Evolutionary conservation across 225 moss, liverwort and hornwort species (phyloP).

Genomic region (Takakia lepidozioides): DNA sequence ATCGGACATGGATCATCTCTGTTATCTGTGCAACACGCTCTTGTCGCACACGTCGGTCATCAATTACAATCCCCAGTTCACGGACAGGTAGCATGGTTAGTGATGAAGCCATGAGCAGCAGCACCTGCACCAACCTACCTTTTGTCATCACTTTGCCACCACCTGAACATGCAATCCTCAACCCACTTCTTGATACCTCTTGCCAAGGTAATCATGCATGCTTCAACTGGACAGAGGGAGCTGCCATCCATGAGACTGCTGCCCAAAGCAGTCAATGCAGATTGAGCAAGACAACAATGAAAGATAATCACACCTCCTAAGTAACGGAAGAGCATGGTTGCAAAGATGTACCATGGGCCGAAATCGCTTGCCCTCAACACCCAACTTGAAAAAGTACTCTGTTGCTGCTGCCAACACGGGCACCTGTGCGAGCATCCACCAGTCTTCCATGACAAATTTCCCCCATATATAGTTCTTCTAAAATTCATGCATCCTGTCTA

Average conservation of each 20-base stretch:
- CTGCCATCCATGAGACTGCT: too few species aligned
- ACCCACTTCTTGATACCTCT: background rate
- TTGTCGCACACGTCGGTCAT: conserved; percentile 58
- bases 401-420: conserved; percentile 58
- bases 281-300: too few species aligned
- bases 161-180: too few species aligned
- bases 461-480: too few species aligned
- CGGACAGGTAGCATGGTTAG: conserved; percentile 25
- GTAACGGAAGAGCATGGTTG: conserved; percentile 8
- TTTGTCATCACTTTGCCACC: too few species aligned
- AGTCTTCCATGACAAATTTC: too few species aligned
- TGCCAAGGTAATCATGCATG: too few species aligned
- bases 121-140: conserved; percentile 52
- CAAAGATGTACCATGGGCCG: conserved; percentile 77
- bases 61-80: background rate
- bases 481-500: too few species aligned
- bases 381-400: conserved; percentile 86
- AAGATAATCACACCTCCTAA: too few species aligned
- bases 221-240: too few species aligned
- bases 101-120: conserved; percentile 79
- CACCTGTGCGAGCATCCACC: conserved; percentile 35
- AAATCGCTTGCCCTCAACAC: conserved; percentile 89
- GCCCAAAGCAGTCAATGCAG: too few species aligned
- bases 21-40: conserved; percentile 74
- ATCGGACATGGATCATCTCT: conserved; percentile 90